Base-by-base conservation (phyloP, 495 filamentous ascomycete species). In the Pyronema omphalodes region DNA sequence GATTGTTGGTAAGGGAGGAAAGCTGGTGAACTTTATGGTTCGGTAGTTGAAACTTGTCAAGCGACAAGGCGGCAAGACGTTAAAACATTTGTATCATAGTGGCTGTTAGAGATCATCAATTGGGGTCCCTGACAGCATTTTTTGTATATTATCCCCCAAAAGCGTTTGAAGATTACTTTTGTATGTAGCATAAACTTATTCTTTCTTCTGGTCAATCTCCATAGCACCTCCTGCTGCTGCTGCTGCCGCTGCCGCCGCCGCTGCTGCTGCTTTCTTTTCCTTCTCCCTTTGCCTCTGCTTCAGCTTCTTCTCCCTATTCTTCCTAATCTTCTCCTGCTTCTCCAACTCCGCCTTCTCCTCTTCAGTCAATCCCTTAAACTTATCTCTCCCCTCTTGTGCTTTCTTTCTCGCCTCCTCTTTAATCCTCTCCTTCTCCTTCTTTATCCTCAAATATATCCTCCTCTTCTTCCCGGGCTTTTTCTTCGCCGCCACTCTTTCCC, bases 1-100 rank as follows among this genome's bases (percentile, higher is more conserved):
- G 6, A 69, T 79, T 60, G 62, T 76, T 3, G 71, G 74, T 3
- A 69, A 63, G 56, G 71, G 66, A 1, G 77, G 78, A 34, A 74
- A 66, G 65, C 61, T 74, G 12, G 68, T 81, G 8, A 80, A 78
- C 61, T 77, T 80, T 73, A 71, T 81, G 33, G 48, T 78, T 19
- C 39, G 29, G 47, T 35, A 50, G 47, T n/a, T 17, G 44, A 2
- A 47, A 5, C 23, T 29, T 29, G 23, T 5, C 1, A 29, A 29
- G 23, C 23, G 23, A 5, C 23, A 29, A 29, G 23, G 23, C 23
- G 23, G 5, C 23, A 29, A 29, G 23, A 5, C 23, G 23, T 1
- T 5, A 29, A 29, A 29, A 29, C 5, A 29, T 29, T 5, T 29
- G 23, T 29, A 29, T 29, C 23, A 29, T 29, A 29, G 23, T 29